These are phyloP conservation scores for Clathrus columnatus DNA, from an alignment of 768 basidiomycete species.

Conservation along the genomic window DNA sequence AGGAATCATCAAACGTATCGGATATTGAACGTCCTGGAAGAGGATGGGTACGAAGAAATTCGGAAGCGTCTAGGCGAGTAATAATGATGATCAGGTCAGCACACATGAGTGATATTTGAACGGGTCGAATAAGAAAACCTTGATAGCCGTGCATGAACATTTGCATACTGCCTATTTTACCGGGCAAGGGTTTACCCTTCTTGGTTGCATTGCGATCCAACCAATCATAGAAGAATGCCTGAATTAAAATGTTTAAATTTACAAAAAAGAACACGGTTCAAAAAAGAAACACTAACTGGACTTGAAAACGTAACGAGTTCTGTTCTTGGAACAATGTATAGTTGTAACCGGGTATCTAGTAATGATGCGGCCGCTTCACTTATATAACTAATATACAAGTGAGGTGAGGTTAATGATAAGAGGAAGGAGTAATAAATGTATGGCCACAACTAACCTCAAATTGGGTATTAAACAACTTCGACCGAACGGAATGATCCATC, in stretches of 20 bases:
- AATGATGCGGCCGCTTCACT: constrained; percentile 85
- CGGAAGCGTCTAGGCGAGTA: constrained; percentile 58
- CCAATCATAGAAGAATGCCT: constrained; percentile 95
- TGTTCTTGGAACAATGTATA: constrained; percentile 81
- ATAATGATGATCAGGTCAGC: neutral
- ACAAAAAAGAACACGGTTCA: constrained; percentile 6
- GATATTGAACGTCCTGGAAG: constrained; percentile 81
- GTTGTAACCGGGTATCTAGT: constrained; percentile 61
- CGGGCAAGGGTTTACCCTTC: constrained; percentile 75
- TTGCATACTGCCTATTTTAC: constrained; percentile 89
- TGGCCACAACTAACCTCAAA: constrained; percentile 66
- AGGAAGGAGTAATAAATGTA: neutral
- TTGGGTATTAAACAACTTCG: constrained; percentile 85
- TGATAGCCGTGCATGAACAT: constrained; percentile 78
- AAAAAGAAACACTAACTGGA: constrained; percentile 30
- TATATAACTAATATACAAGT: constrained; percentile 83
- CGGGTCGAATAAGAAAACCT: constrained; percentile 31
- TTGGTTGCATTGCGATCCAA: constrained; percentile 72
- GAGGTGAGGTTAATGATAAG: neutral
- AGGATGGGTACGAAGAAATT: constrained; percentile 77
- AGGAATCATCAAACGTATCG: constrained; percentile 81
- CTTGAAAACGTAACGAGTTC: constrained; percentile 77
- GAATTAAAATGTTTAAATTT: neutral
- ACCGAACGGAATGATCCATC: constrained; percentile 88
- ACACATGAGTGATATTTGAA: neutral